Conservation (phyloP, 257 asterid species). For the Jacaranda mimosifolia region DNA sequence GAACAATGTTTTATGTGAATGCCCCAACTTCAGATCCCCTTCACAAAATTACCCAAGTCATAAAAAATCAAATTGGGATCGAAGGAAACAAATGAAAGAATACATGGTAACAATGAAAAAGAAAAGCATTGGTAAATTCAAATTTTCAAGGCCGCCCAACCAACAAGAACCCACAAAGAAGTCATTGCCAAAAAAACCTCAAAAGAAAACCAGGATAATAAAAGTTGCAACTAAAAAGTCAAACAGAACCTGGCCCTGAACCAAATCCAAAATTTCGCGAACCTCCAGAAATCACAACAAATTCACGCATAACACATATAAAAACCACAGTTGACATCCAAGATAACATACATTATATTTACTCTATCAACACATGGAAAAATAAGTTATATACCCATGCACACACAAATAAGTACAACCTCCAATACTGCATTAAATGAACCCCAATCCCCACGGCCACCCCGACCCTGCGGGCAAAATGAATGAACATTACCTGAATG, state of each 20-base stretch:
- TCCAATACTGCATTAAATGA: constrained; percentile 10
- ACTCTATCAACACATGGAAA: background rate
- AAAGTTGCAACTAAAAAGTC: constrained; percentile 21
- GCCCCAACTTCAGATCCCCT: constrained; percentile 29
- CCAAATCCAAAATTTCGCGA: constrained; percentile 34
- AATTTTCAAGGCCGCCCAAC: constrained; percentile 4
- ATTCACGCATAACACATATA: too few species aligned
- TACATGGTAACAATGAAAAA: background rate
- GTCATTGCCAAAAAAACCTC: constrained; percentile 5
- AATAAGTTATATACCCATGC: background rate
- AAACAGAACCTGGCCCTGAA: constrained; percentile 24
- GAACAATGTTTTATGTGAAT: background rate
- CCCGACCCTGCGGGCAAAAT: constrained; percentile 6
- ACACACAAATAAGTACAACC: constrained; percentile 13
- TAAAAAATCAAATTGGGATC: constrained; percentile 27
- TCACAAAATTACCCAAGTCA: background rate
- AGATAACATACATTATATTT: background rate
- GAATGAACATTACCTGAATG: constrained; percentile 41
- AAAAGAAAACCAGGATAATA: background rate
- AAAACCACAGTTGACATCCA: background rate
- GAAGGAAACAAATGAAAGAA: constrained; percentile 5
- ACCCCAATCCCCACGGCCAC: background rate
- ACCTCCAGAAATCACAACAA: background rate
- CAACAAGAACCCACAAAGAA: constrained; percentile 5
- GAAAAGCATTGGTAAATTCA: constrained; percentile 10